Base-by-base conservation (phyloP, 768 basidiomycete genomes). In the Mycena vitilis region DNA sequence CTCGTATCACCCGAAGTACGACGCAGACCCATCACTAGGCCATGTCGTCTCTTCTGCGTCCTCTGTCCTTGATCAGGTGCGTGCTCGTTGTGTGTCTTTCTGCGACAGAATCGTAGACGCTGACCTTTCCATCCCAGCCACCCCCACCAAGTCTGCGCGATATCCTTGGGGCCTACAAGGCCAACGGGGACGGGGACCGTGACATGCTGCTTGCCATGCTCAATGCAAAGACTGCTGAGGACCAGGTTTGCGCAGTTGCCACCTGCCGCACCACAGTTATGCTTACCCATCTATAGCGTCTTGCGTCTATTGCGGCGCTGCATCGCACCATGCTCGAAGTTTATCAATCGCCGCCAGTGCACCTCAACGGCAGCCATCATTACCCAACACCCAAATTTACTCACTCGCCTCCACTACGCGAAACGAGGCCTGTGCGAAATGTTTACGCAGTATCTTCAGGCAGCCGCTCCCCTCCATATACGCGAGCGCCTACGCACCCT, bases 141-240 rank as follows among this genome's bases (percentile, higher is more conserved):
- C 88, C 95, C 34, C 93, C 95, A 1, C 95, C 96, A 0, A 89
- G 83, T 68, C 84, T 98, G 51, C 87, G 92, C 55, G 95, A 96
- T 73, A 95, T 98, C 49, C 88, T 98, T 30, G 86, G 87, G 45
- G 95, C 95, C 10, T 98, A 96, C 82, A 86, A 87, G 64, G 80
- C 89, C 45, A 93, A 91, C 75, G 96, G 96, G 68, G 94, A 96
- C 68, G 95, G 95, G 49, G 96, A 98, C 84, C 86, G 95, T 25
- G 95, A 96, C 60, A 92, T 96, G 89, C 84, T 98, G 23, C 85
- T 97, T 42, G 88, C 94, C 72, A 93, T 98, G 87, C 84, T 98
- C 57, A 95, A 92, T 68, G 95, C 95, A 75, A 98, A 98, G 83
- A 87, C 90, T 53, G 91, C 96, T 15, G 96, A 98, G 78, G 96